Base-by-base conservation (phyloP, 768 basidiomycete species). In the Tephrocybe rancida region DNA sequence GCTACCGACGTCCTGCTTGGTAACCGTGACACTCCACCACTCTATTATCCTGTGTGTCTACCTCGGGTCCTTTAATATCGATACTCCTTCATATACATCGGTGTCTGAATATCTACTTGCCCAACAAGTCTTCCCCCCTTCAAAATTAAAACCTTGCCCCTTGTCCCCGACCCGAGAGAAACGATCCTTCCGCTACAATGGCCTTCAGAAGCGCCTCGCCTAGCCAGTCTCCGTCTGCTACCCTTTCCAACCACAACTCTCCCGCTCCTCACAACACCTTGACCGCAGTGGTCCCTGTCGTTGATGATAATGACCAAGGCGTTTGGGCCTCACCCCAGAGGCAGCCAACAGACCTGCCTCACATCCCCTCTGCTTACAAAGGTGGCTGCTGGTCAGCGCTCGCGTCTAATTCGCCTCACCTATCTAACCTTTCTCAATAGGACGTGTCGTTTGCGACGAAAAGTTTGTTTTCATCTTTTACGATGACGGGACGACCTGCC, bases 371-470 rank as follows among this genome's bases (percentile, higher is more conserved):
- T 14, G 78, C 82, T 41, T 80, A 85, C 54, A 87, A 85, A 70
- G 88, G 88, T 58, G 89, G 89, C 39, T 90, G 89, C 72, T 91
- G 89, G 89, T 90, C 66, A 64, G 88, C 77, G 4, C 13, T 50
- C 59, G 29, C 54, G 34, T 35, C 49, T 52, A 35, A 48, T 38
- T 56, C 45, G 35, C 43, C 45, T 50, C 54, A 48, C 50, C 43
- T 35, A 50, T 38, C 45, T 52, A 48, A 58, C 54, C 54, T 44
- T 54, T 54, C 38, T 48, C 35, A 3, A 41, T 53, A 92, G 90
- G 90, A 92, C 90, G 47, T 92, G 90, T 70, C 83, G 90, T 25
- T 72, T 92, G 39, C 83, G 90, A 57, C 80, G 90, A 74, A 92
- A 92, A 78, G 90, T n/a, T 91, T 61, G 56, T 79, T 67, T 53